A percentile compares a stretch with the other conserved stretches of the same genome.
Evolutionary conservation across 371 early-diverging fungal genomes (phyloP).

Genomic region (Saksenaea oblongispora): DNA sequence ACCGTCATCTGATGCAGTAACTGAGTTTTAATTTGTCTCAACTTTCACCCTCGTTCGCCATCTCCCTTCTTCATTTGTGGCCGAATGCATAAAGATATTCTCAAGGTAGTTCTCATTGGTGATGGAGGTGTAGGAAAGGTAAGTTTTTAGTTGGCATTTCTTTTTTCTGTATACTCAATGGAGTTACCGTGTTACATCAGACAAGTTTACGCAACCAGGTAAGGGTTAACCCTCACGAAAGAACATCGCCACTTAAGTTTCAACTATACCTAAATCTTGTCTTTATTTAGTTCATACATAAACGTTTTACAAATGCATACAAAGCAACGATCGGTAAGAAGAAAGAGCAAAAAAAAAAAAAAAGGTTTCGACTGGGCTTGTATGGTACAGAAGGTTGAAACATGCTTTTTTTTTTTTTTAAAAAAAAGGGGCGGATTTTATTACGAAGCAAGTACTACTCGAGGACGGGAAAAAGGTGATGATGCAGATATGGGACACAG

Average conservation of each 20-base stretch:
- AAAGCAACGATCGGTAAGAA: conserved; percentile 93
- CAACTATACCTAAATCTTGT: background rate
- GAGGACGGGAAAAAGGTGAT: conserved; percentile 76
- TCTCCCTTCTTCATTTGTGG: background rate
- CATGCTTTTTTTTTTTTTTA: background rate
- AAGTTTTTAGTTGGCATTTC: background rate
- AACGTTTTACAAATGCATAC: conserved; percentile 92
- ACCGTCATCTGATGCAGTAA: background rate
- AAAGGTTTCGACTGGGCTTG: conserved; percentile 11
- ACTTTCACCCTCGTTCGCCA: background rate
- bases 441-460: conserved; percentile 85
- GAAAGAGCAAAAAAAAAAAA: background rate
- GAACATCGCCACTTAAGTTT: background rate
- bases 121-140: conserved; percentile 85
- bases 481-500: conserved; percentile 88
- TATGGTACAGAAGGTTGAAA: too few species aligned
- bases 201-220: conserved; percentile 67
- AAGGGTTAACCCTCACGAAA: background rate
- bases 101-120: conserved; percentile 81
- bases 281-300: conserved; percentile 80
- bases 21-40: background rate
- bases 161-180: background rate
- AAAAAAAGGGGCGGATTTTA: conserved; percentile 79
- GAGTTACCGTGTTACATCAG: conserved; percentile 8
- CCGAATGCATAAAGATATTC: conserved; percentile 46